A percentile compares a stretch with the other conserved stretches of the same genome.
Evolutionary conservation across 768 basidiomycete genomes (phyloP).

Genomic region (Multifurca ochricompacta): DNA sequence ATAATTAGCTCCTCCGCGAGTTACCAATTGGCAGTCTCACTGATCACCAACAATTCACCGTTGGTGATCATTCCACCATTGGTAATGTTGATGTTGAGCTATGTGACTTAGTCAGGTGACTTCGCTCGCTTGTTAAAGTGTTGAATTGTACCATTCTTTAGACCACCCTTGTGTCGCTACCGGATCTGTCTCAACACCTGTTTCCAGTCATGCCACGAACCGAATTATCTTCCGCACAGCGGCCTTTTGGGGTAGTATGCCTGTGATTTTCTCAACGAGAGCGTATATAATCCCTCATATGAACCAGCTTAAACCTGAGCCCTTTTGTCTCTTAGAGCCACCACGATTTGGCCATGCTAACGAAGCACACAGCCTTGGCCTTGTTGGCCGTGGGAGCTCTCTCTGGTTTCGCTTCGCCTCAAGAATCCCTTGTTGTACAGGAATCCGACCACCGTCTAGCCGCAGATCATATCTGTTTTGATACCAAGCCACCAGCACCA

Average conservation of each 20-base stretch:
- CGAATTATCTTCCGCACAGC: not conserved
- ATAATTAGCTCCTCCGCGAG: no score
- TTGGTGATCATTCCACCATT: no score
- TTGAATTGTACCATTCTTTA: no score
- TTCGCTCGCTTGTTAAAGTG: no score
- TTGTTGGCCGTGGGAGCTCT: not conserved
- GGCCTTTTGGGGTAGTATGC: not conserved
- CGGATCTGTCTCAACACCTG: no score
- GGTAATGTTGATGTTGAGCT: no score
- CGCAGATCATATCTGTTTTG: not conserved
- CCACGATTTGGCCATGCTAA: not conserved
- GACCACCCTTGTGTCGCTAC: no score
- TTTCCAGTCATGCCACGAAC: not conserved
- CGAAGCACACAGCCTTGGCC: not conserved
- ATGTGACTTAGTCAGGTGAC: no score
- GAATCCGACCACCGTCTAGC: not conserved
- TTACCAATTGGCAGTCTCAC: no score
- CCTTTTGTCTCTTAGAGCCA: not conserved
- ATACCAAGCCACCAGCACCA: not conserved
- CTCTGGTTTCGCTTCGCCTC: slow-evolving; percentile 3
- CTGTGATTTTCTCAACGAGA: not conserved
- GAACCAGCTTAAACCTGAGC: not conserved
- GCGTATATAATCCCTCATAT: not conserved
- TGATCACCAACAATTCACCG: no score
- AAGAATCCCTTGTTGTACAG: not conserved